These are phyloP conservation scores for Plasmodium ovale DNA, from an alignment of 169 alveolate species.

Conservation along the genomic window DNA sequence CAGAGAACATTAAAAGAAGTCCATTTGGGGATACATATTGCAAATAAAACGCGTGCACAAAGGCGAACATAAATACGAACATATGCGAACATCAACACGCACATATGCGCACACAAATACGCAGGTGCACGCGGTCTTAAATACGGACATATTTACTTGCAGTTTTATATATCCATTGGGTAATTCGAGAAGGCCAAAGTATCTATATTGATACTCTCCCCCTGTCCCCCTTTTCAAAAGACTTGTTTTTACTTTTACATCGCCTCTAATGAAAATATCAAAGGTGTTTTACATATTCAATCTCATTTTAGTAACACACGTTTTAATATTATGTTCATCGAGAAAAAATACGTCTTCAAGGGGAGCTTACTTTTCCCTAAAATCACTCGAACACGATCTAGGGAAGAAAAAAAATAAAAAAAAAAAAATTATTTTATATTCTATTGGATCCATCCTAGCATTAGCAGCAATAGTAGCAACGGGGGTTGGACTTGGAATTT, in stretches of 20 bases:
- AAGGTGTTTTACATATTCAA: conserved; percentile 26
- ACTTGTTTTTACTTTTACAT: no score
- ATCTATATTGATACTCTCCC: background rate
- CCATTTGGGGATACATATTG: no score
- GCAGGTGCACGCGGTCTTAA: no score
- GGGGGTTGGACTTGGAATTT: conserved; percentile 42
- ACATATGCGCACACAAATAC: no score
- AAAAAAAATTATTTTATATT: background rate
- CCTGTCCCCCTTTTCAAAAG: background rate
- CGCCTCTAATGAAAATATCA: conserved; percentile 27
- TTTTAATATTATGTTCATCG: conserved; percentile 4
- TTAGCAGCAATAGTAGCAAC: conserved; percentile 15
- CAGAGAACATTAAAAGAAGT: no score
- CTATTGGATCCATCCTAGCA: conserved; percentile 20
- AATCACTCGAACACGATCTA: background rate
- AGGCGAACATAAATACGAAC: no score
- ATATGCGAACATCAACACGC: no score
- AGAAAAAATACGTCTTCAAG: background rate
- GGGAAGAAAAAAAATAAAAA: conserved; percentile 1
- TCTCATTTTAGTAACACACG: background rate
- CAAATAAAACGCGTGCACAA: no score
- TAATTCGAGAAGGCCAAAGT: no score
- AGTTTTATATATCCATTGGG: no score
- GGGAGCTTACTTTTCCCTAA: background rate
- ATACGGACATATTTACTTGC: no score